Percentiles rank a stretch among this genome's conserved stretches.
Conservation (phyloP, 148 eudicot genomes). For the Camellia lanceoleosa region DNA sequence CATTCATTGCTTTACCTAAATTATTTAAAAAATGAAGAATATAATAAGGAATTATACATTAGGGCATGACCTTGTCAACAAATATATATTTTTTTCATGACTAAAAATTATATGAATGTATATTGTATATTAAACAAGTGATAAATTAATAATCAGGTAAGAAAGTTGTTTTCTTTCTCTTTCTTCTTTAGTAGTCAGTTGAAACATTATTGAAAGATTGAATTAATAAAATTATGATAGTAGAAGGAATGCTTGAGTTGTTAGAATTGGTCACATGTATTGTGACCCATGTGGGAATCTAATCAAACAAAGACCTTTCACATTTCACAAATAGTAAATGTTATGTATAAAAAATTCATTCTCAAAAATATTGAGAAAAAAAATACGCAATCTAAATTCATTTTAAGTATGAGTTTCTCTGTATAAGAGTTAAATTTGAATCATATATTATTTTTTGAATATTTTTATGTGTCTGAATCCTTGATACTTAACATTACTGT, state of each 20-base stretch:
- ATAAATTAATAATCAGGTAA: neutral
- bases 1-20: neutral
- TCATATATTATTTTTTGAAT: too few species aligned
- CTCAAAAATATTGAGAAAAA: too few species aligned
- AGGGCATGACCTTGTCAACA: constrained; percentile 9
- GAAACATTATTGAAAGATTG: neutral
- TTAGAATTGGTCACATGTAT: constrained; percentile 26
- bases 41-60: neutral
- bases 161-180: neutral
- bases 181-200: constrained; percentile 1
- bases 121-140: neutral
- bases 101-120: too few species aligned
- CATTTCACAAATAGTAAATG: neutral
- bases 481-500: too few species aligned
- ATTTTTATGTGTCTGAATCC: too few species aligned
- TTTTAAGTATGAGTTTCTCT: too few species aligned
- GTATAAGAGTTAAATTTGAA: too few species aligned
- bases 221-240: neutral
- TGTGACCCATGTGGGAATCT: constrained; percentile 18
- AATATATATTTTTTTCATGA: neutral
- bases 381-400: too few species aligned
- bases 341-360: too few species aligned
- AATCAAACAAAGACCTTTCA: constrained; percentile 22
- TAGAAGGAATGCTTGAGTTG: constrained; percentile 6
- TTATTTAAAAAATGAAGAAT: neutral